phyloP scores from a whole-genome alignment of 148 eudicot genomes.

The Arctostaphylos glauca region DNA sequence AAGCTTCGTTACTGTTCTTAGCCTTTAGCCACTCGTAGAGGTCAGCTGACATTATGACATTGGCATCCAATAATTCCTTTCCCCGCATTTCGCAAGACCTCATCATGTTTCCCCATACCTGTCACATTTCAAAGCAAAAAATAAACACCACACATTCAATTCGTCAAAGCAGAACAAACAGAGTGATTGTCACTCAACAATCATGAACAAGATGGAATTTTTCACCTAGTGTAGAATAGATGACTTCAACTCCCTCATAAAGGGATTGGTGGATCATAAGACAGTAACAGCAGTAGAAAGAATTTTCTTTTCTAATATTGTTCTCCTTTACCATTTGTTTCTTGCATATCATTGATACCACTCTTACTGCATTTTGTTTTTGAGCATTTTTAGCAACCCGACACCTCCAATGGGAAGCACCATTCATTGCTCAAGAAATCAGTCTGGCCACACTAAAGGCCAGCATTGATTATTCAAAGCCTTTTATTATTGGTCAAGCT shows the following conservation, averaged over 20 bases:
- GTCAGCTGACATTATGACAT: constrained; percentile 51
- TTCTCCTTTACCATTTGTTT: background rate
- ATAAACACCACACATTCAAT: background rate
- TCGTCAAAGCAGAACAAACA: constrained; percentile 2
- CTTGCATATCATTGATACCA: background rate
- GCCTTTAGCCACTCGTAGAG: constrained; percentile 79
- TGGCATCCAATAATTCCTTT: constrained; percentile 57
- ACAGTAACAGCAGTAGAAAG: background rate
- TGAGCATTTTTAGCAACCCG: background rate
- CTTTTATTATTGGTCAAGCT: background rate
- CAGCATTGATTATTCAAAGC: background rate
- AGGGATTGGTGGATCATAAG: background rate
- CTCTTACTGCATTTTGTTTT: background rate
- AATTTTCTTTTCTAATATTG: background rate
- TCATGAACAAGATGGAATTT: background rate
- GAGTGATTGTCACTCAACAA: background rate
- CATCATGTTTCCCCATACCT: constrained; percentile 92
- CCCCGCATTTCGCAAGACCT: constrained; percentile 51
- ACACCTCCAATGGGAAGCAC: background rate
- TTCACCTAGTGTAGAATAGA: background rate
- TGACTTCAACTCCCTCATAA: constrained; percentile 2
- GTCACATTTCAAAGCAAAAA: constrained; percentile 17
- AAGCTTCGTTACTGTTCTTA: constrained; percentile 47
- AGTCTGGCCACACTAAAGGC: background rate
- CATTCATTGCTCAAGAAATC: background rate